phyloP scores from a whole-genome alignment of 169 alveolate species.

The Plasmodium fragile region DNA sequence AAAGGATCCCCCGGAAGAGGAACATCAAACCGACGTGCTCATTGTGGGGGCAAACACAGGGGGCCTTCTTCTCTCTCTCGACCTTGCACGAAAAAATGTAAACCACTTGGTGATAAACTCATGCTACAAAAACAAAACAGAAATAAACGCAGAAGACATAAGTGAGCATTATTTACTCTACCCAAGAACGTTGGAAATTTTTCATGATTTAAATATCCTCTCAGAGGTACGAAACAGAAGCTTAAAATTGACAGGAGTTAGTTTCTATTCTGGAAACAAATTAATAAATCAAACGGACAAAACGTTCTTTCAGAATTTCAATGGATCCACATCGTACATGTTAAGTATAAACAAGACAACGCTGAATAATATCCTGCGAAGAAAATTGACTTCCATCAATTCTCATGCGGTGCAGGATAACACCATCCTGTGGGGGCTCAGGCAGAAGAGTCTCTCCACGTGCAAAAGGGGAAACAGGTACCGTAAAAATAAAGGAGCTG shows the following conservation, averaged over 20 bases:
- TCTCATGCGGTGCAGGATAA: background rate
- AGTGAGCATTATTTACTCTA: slow-evolving; percentile 50
- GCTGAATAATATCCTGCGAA: slow-evolving; percentile 21
- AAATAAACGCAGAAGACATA: background rate
- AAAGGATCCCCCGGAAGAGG: background rate
- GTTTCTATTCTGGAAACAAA: slow-evolving; percentile 25
- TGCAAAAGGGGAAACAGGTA: background rate
- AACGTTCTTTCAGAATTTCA: slow-evolving; percentile 28
- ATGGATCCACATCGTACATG: slow-evolving; percentile 35
- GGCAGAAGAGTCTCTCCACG: background rate
- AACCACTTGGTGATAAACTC: slow-evolving; percentile 26
- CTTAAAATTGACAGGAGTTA: slow-evolving; percentile 33
- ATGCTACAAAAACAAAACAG: background rate
- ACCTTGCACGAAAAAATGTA: slow-evolving; percentile 25
- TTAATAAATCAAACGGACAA: slow-evolving; percentile 27
- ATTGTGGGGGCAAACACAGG: slow-evolving; percentile 43
- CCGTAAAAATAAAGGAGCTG: background rate
- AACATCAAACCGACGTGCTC: slow-evolving; percentile 34
- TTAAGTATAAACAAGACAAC: slow-evolving; percentile 27
- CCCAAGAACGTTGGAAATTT: slow-evolving; percentile 41
- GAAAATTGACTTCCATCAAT: background rate
- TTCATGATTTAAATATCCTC: slow-evolving; percentile 24
- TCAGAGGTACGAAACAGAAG: slow-evolving; percentile 16
- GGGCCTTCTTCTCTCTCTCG: slow-evolving; percentile 20
- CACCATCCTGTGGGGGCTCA: slow-evolving; percentile 5